A percentile compares a stretch with the other conserved stretches of the same genome.
phyloP scores from a whole-genome alignment of 768 basidiomycete genomes.

The Leccinum boreale region DNA sequence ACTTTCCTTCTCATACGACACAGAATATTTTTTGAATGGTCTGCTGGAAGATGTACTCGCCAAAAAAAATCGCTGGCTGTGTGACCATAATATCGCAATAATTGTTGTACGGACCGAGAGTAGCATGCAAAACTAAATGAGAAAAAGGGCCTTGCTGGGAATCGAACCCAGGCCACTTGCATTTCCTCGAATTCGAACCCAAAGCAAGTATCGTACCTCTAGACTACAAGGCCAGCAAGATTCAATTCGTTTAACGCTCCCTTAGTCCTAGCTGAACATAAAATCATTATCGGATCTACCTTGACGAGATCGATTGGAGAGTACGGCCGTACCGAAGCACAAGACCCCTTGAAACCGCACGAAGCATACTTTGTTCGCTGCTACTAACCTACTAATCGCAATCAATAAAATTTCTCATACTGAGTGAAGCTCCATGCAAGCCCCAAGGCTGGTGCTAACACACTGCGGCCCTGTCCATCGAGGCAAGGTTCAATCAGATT shows the following conservation, averaged over 20 bases:
- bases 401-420: background rate
- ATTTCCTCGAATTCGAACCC: conserved; percentile 11
- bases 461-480: background rate
- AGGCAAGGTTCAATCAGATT: background rate
- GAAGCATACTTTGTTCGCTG: background rate
- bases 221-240: conserved; percentile 28
- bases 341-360: background rate
- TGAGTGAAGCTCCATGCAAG: too few relatives aligned
- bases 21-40: background rate
- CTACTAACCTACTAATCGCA: background rate
- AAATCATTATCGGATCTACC: background rate
- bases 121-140: background rate
- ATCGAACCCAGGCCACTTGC: conserved; percentile 41
- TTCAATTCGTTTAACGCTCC: background rate
- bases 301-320: background rate
- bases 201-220: conserved; percentile 35
- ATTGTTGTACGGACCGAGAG: background rate
- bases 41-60: background rate
- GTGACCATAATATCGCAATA: background rate
- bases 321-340: background rate
- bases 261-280: background rate
- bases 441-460: too few relatives aligned
- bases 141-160: conserved; percentile 34
- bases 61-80: background rate
- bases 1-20: background rate